Base-by-base conservation (phyloP, 345 rosid genomes). In the Syzygium oleosum region DNA sequence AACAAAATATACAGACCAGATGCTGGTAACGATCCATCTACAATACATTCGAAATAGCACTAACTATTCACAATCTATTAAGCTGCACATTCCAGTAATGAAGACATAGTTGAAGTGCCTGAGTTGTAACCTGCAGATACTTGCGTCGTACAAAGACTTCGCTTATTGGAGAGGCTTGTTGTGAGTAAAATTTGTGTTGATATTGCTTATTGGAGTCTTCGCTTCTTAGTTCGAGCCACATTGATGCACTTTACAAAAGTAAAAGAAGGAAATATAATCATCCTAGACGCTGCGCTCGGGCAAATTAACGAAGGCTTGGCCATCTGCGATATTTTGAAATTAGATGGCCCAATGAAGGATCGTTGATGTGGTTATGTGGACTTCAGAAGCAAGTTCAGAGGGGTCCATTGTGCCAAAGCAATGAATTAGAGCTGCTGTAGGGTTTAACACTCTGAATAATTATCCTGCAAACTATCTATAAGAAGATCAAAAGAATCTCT, bases 261-360 rank as follows among this genome's bases (percentile, higher is more conserved):
- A 65, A 19, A 65, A 2, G 77, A 29, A 29, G 22, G n/a, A 63
- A 63, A 14, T 63, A 63, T 29, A 34, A 65, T 65, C 19, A 65
- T 15, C 77, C 41, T 65, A 7, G 77, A 65, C 41, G 21, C 77
- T 15, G 41, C 41, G 77, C 21, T 65, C 2, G 41, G 77, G 41
- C 77, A 65, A 29, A 15, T 65, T 15, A 29, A 31, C 41, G 9
- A 65, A 31, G 78, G 0, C 22, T 65, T 5, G 43, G 78, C 22
- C 0, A 0, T 3, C 77, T 29, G 78, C 10, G 1, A 16, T 0
- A 21, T 65, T 3, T 29, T 0, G 78, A 61, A 19, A 61, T 31
- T 61, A 61, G 68, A n/a, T 61, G 73, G 34, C 34, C 73, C 34
- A 34, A 61, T 34, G 34, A 13, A 61, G 73, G 73, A 12, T 61